A percentile compares a stretch with the other conserved stretches of the same genome.
Conservation (phyloP, 495 filamentous ascomycete genomes). For the Acidiella bohemica region DNA sequence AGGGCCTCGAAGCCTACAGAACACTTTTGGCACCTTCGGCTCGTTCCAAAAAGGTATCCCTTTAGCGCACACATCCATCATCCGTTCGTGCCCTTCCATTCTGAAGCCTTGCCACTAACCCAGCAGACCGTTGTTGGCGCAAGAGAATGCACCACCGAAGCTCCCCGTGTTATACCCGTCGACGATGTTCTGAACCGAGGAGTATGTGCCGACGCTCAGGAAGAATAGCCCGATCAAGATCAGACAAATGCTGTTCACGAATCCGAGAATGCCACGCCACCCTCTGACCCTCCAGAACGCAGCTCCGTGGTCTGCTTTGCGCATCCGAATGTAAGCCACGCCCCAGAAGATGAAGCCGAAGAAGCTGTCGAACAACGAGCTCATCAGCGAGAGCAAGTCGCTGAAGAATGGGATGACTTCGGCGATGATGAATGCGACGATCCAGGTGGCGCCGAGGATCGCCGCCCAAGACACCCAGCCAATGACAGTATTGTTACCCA, state of each 20-base stretch:
- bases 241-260: conserved; percentile 51
- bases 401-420: conserved; percentile 88
- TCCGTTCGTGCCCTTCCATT: too few species aligned
- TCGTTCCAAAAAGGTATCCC: too few species aligned
- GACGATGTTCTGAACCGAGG: conserved; percentile 29
- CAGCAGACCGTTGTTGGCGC: conserved; percentile 24
- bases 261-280: conserved; percentile 47
- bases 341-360: conserved; percentile 96
- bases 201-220: conserved; percentile 62
- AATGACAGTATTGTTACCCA: conserved; percentile 61
- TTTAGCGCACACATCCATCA: too few species aligned
- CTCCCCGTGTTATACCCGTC: conserved; percentile 24
- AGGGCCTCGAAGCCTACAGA: too few species aligned
- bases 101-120: too few species aligned
- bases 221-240: conserved; percentile 64
- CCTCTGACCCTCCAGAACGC: conserved; percentile 45
- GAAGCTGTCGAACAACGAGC: conserved; percentile 80
- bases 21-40: too few species aligned
- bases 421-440: conserved; percentile 68
- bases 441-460: conserved; percentile 62
- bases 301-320: conserved; percentile 50
- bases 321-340: conserved; percentile 73
- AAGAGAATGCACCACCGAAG: conserved; percentile 31
- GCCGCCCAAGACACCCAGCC: conserved; percentile 67
- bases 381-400: conserved; percentile 71